A percentile compares a stretch with the other conserved stretches of the same genome.
These are phyloP conservation scores for Singerocomus inundabilis DNA, from an alignment of 1,284 basidiomycete species.

Conservation along the genomic window DNA sequence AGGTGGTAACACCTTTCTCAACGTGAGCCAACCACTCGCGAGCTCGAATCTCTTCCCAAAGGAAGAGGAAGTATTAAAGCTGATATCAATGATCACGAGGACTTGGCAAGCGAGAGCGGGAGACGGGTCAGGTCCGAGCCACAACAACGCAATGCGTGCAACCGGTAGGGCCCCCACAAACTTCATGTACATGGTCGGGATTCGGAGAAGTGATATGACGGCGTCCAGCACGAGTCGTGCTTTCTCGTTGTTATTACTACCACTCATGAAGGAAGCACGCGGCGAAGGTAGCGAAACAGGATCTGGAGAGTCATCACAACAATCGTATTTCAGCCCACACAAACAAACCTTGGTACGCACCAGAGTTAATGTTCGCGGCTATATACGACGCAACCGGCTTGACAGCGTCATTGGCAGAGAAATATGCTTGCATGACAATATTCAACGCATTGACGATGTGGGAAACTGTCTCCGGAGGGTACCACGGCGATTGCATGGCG, in stretches of 20 bases:
- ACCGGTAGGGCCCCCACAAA: conserved; percentile 70
- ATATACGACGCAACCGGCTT: conserved; percentile 86
- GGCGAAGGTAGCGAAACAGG: conserved; percentile 41
- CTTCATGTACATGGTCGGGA: conserved; percentile 53
- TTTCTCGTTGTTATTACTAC: conserved; percentile 38
- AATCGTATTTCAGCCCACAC: not conserved
- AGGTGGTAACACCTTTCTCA: conserved; percentile 62
- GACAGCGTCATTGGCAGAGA: conserved; percentile 70
- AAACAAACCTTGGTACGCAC: conserved; percentile 38
- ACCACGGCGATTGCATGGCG: conserved; percentile 77
- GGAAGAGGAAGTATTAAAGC: conserved; percentile 50
- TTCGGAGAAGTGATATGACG: conserved; percentile 56
- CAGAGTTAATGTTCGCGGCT: conserved; percentile 77
- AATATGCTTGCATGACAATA: conserved; percentile 56
- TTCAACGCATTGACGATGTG: conserved; percentile 61
- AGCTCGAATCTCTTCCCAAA: conserved; percentile 75
- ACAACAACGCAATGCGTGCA: conserved; percentile 68
- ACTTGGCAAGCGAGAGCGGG: conserved; percentile 57
- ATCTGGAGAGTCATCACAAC: conserved; percentile 10
- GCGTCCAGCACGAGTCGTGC: conserved; percentile 61
- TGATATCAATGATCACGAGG: conserved; percentile 57
- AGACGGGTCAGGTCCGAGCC: conserved; percentile 68
- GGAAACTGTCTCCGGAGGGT: conserved; percentile 52
- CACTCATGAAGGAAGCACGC: conserved; percentile 38
- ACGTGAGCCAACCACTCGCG: conserved; percentile 69